Conservation (phyloP, 495 filamentous ascomycete species). For the Lepraria neglecta region DNA sequence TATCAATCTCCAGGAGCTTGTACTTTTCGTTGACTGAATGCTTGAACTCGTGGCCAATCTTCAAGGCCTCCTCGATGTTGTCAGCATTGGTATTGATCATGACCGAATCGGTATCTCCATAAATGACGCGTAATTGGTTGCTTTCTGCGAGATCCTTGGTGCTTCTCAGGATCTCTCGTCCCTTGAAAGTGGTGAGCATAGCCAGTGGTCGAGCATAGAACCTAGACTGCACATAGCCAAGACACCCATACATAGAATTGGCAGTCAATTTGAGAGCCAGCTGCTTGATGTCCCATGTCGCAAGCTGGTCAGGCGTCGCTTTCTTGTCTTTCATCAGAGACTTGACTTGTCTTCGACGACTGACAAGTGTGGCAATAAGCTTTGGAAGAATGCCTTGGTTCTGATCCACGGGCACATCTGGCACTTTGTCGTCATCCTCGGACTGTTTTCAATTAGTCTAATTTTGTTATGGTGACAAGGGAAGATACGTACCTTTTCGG, state of each 20-base stretch:
- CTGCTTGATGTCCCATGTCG: constrained; percentile 98
- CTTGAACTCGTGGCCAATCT: constrained; percentile 79
- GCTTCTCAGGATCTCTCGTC: constrained; percentile 90
- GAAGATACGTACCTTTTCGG: constrained; percentile 46
- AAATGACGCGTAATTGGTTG: constrained; percentile 84
- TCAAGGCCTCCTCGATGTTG: constrained; percentile 82
- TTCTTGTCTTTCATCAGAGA: constrained; percentile 90
- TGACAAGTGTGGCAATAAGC: constrained; percentile 86
- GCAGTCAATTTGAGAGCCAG: constrained; percentile 93
- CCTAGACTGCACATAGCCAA: constrained; percentile 90
- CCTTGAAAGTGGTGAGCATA: constrained; percentile 93
- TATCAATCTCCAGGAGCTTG: constrained; percentile 88
- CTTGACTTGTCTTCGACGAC: constrained; percentile 83
- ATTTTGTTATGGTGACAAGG: constrained; percentile 12
- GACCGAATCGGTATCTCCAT: constrained; percentile 97
- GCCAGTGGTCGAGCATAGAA: constrained; percentile 95
- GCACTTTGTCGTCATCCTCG: constrained; percentile 69
- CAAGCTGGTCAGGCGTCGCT: constrained; percentile 77
- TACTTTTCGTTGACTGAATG: constrained; percentile 82
- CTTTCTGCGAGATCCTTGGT: constrained; percentile 93
- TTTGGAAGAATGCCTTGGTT: constrained; percentile 76
- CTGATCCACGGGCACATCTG: constrained; percentile 65
- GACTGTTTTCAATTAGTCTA: constrained; percentile 41
- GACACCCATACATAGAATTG: constrained; percentile 99
- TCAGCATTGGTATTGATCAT: constrained; percentile 99